Percentiles rank a stretch among this genome's conserved stretches.
Conservation (phyloP, 768 basidiomycete genomes). For the Lactarius tabidus region DNA sequence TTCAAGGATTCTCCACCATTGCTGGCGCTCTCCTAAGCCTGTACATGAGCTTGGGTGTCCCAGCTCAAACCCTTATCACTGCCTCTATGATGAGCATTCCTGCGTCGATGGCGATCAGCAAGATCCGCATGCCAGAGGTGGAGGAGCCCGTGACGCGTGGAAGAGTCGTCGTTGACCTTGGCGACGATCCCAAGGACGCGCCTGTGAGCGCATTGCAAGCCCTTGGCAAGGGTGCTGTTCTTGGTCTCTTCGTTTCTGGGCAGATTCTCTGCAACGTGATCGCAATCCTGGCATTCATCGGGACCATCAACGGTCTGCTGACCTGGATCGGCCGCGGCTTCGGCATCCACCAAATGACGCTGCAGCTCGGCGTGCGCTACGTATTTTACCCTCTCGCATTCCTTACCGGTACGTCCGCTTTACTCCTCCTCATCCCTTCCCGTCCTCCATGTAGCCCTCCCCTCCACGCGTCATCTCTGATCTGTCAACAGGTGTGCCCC, state of each 20-base stretch:
- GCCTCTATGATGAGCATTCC: constrained; percentile 95
- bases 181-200: constrained; percentile 46
- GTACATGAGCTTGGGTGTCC: constrained; percentile 76
- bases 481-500: constrained; percentile 54
- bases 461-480: too few relatives aligned
- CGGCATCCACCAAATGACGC: constrained; percentile 74
- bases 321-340: constrained; percentile 89
- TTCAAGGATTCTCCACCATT: constrained; percentile 77
- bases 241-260: constrained; percentile 85
- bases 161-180: constrained; percentile 73
- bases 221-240: constrained; percentile 79
- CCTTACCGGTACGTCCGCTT: constrained; percentile 48
- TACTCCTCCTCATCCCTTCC: constrained; percentile 2
- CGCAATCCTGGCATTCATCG: constrained; percentile 78
- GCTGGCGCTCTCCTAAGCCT: constrained; percentile 85
- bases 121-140: constrained; percentile 77
- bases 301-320: constrained; percentile 75
- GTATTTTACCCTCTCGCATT: constrained; percentile 85
- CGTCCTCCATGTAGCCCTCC: too few relatives aligned
- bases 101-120: constrained; percentile 88
- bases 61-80: constrained; percentile 75
- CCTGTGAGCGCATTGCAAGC: constrained; percentile 85
- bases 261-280: constrained; percentile 87
- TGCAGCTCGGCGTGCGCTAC: constrained; percentile 83
- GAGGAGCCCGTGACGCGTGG: constrained; percentile 88